Evolutionary conservation across 2,329 filamentous ascomycete species (phyloP).

Genomic region (Elsinoe fawcettii): DNA sequence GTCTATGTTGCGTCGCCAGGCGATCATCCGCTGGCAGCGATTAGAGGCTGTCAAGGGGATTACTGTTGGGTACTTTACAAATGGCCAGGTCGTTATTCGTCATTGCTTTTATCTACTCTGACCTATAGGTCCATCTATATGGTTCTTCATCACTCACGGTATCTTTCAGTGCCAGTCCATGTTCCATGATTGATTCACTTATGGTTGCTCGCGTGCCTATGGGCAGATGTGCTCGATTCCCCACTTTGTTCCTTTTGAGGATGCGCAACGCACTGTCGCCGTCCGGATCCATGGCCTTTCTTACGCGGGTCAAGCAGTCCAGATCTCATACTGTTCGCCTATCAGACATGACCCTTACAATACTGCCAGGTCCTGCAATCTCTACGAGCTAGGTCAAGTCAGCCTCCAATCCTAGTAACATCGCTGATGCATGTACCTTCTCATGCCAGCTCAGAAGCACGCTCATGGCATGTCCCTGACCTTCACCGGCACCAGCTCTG

Average conservation of each 20-base stretch:
- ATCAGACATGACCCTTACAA: constrained; percentile 93
- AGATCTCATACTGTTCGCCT: constrained; percentile 70
- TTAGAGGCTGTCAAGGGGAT: neutral
- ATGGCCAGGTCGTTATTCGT: neutral
- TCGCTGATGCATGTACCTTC: constrained; percentile 49
- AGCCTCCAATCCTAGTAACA: neutral
- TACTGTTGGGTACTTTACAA: neutral
- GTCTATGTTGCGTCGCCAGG: neutral
- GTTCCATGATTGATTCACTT: too few species aligned
- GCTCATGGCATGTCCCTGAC: constrained; percentile 85
- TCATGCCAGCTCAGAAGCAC: constrained; percentile 97
- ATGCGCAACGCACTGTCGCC: too few species aligned
- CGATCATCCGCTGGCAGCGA: constrained; percentile 2
- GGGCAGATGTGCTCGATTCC: too few species aligned
- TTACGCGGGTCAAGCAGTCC: constrained; percentile 21
- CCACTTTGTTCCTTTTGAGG: too few species aligned
- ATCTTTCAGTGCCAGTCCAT: too few species aligned
- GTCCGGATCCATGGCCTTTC: too few species aligned
- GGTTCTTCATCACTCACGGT: too few species aligned
- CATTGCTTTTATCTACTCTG: constrained; percentile 23
- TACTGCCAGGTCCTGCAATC: constrained; percentile 77
- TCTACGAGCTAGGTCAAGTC: constrained; percentile 60
- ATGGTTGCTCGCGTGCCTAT: too few species aligned
- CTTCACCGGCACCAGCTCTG: constrained; percentile 50
- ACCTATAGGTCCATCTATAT: too few species aligned